Percentiles rank a stretch among this genome's conserved stretches.
Conservation (phyloP, 192 early-diverging fungal genomes). For the Gryganskiella cystojenkinii region DNA sequence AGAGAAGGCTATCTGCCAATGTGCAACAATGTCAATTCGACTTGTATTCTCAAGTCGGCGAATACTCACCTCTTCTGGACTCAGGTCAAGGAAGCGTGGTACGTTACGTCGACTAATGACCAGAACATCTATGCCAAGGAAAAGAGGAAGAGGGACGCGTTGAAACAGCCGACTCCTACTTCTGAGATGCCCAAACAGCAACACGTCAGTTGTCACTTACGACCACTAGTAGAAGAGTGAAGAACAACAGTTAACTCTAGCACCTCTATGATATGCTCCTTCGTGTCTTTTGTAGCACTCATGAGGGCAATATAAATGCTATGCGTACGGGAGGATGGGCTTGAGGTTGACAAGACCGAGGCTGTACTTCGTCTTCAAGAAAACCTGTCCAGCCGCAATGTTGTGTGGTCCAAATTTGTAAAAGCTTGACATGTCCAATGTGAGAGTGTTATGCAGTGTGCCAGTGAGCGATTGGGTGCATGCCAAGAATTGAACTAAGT, state of each 20-base stretch:
- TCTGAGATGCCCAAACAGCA: not conserved
- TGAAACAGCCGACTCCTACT: slow-evolving; percentile 11
- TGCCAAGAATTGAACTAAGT: too few species aligned
- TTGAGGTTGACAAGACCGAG: slow-evolving; percentile 94
- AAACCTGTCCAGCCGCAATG: slow-evolving; percentile 79
- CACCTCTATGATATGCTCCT: not conserved
- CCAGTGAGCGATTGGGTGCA: too few species aligned
- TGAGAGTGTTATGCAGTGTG: too few species aligned
- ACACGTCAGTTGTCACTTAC: not conserved
- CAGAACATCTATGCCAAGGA: slow-evolving; percentile 75
- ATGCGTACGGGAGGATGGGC: slow-evolving; percentile 81
- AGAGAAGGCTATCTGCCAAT: too few species aligned
- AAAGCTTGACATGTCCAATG: not conserved
- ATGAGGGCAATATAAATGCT: not conserved
- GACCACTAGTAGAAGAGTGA: not conserved
- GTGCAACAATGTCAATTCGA: too few species aligned
- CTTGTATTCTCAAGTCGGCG: too few species aligned
- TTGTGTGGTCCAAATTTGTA: slow-evolving; percentile 77
- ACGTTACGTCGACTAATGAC: slow-evolving; percentile 77
- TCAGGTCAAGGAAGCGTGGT: slow-evolving; percentile 80
- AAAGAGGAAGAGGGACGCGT: not conserved
- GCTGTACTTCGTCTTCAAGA: slow-evolving; percentile 74
- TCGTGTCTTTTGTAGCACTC: not conserved
- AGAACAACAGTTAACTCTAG: not conserved
- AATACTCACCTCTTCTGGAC: slow-evolving; percentile 78